Base-by-base conservation (phyloP, 441 rosid species). In the Pelargonium myrrhifolium region DNA sequence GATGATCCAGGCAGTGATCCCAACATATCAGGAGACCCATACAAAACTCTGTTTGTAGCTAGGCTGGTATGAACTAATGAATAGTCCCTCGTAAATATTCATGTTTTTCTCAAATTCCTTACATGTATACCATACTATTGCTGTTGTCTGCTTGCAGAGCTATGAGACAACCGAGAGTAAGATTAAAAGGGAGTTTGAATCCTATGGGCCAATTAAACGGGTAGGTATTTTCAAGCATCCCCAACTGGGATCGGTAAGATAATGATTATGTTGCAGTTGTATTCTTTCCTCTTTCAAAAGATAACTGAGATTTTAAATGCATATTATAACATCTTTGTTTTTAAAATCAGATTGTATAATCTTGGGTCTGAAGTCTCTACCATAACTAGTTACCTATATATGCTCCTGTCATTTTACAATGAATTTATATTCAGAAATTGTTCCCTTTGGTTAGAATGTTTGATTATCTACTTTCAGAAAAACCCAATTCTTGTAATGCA, bases 121-220 rank as follows among this genome's bases (percentile, higher is more conserved):
- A 68, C 43, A 58, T 22, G 24, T 56, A 35, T 69, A 70, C 78
- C 56, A 68, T 45, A 60, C 49, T 64, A 59, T 42, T 74, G 76
- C 17, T 49, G 43, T 70, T 76, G 43, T 76, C 59, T 68, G 62
- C 24, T 69, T 84, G 86, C 93, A 92, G 96, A 92, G 81, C 76
- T 92, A 92, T 61, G 98, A 92, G 86, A 88, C 96, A 47, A 73
- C 89, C 1, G 96, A 92, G 84, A 90, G 90, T 87, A 90, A 81
- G 81, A 79, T 90, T 76, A 92, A 90, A 87, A 88, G 96, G 88
- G 98, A 92, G 88, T 86, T 90, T 84, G 98, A 92, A 74, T 86
- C 96, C 47, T 92, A 86, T 81, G 98, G 98, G 65, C 96, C 98
- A 65, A 86, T 92, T 76, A 92, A 92, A 75, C 87, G 88, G 98